Evolutionary conservation across 2,329 filamentous ascomycete species (phyloP).

Genomic region (Scedosporium aurantiacum): DNA sequence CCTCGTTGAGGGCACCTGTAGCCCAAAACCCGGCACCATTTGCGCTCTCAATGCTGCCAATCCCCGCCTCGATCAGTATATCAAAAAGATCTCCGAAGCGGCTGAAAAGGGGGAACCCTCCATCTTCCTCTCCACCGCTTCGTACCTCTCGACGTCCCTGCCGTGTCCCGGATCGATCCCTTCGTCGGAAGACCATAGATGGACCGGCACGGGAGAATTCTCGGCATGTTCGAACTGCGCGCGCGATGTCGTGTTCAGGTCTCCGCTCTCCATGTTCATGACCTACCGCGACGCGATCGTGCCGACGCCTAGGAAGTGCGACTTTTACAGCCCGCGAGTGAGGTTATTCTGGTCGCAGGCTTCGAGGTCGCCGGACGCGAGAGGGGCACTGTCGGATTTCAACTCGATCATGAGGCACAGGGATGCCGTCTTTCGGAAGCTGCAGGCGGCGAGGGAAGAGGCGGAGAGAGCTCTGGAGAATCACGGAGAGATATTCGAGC

Average conservation of each 20-base stretch:
- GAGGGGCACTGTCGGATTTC: conserved; percentile 1
- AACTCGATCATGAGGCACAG: conserved; percentile 3
- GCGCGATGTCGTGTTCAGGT: conserved; percentile 3
- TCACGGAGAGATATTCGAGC: background rate
- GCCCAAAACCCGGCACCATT: background rate
- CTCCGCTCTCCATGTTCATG: conserved; percentile 5
- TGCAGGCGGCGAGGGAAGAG: background rate
- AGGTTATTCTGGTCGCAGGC: conserved; percentile 5
- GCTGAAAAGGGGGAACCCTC: conserved; percentile 4
- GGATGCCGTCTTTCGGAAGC: conserved; percentile 4
- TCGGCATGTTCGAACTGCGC: conserved; percentile 5
- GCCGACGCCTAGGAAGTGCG: background rate
- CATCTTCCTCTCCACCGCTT: conserved; percentile 5
- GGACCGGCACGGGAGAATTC: conserved; percentile 6
- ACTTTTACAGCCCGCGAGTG: conserved; percentile 4
- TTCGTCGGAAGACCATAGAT: background rate
- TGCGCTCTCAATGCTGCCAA: conserved; percentile 6
- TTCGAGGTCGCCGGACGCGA: background rate
- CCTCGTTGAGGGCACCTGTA: background rate
- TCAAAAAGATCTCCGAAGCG: conserved; percentile 6
- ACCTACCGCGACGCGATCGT: conserved; percentile 4
- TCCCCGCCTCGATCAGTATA: conserved; percentile 5
- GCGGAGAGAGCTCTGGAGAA: background rate
- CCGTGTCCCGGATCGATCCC: background rate
- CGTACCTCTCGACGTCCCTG: conserved; percentile 2